phyloP scores from a whole-genome alignment of 768 basidiomycete genomes.

The Lactifluus volemus region DNA sequence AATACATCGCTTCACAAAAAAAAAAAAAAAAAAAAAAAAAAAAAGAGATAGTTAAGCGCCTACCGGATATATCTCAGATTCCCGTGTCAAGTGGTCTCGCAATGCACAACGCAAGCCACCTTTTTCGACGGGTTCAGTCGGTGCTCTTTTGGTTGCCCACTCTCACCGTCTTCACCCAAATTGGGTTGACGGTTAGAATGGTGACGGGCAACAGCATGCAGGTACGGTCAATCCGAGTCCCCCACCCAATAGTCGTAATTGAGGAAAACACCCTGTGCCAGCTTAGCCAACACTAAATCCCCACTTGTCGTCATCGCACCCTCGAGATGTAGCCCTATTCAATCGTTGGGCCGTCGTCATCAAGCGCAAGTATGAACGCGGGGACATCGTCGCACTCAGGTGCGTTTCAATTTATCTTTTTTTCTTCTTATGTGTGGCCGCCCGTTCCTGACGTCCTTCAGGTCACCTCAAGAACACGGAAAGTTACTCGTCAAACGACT shows the following conservation, averaged over 20 bases:
- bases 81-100: too few relatives aligned
- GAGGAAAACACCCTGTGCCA: not conserved
- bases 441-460: not conserved
- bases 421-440: not conserved
- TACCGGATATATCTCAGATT: too few relatives aligned
- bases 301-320: constrained; percentile 5
- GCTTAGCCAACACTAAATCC: constrained; percentile 21
- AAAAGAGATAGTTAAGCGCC: too few relatives aligned
- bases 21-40: too few relatives aligned
- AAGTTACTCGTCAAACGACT: constrained; percentile 16
- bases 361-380: constrained; percentile 9
- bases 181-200: constrained; percentile 9
- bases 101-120: too few relatives aligned
- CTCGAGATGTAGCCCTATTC: constrained; percentile 16
- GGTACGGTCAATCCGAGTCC: not conserved
- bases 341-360: constrained; percentile 14
- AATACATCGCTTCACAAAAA: too few relatives aligned
- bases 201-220: constrained; percentile 20
- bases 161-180: constrained; percentile 6
- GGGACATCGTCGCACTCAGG: constrained; percentile 18
- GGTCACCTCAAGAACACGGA: constrained; percentile 14
- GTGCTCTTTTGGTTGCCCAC: constrained; percentile 17
- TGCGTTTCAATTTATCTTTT: not conserved
- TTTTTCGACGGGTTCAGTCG: not conserved
- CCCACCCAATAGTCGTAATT: not conserved